A percentile compares a stretch with the other conserved stretches of the same genome.
These are phyloP conservation scores for Mortierella sp. DNA, from an alignment of 371 early-diverging fungal genomes.

Conservation along the genomic window DNA sequence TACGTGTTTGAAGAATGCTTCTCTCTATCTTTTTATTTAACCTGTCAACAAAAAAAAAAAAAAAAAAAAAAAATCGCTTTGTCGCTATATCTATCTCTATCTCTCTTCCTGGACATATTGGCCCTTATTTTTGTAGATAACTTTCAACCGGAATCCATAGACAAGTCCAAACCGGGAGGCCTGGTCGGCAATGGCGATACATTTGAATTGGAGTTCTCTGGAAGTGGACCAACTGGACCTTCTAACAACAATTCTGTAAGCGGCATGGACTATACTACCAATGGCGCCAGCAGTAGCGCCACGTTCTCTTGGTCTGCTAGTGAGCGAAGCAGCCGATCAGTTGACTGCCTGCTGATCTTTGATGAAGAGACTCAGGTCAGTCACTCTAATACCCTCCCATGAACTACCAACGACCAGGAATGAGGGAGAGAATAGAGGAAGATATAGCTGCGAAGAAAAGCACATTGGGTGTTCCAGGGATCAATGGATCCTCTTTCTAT, in stretches of 20 bases:
- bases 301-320: constrained; percentile 36
- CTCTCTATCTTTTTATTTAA: no score
- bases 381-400: no score
- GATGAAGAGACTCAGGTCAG: constrained; percentile 50
- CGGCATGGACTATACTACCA: constrained; percentile 1
- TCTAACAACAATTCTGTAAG: constrained; percentile 1
- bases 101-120: not conserved
- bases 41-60: no score
- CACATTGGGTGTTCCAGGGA: not conserved
- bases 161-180: constrained; percentile 45
- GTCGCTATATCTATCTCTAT: not conserved
- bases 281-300: constrained; percentile 19
- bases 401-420: no score
- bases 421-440: not conserved
- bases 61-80: no score
- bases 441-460: not conserved
- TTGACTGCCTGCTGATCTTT: constrained; percentile 49
- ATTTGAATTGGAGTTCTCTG: constrained; percentile 47
- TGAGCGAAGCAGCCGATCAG: constrained; percentile 22
- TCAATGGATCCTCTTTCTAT: not conserved
- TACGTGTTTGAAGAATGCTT: no score
- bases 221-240: constrained; percentile 20
- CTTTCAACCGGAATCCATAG: constrained; percentile 51
- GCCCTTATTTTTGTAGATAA: constrained; percentile 25
- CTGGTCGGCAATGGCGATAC: constrained; percentile 47